phyloP scores from a whole-genome alignment of 441 rosid genomes.

The Aleurites moluccanus region DNA sequence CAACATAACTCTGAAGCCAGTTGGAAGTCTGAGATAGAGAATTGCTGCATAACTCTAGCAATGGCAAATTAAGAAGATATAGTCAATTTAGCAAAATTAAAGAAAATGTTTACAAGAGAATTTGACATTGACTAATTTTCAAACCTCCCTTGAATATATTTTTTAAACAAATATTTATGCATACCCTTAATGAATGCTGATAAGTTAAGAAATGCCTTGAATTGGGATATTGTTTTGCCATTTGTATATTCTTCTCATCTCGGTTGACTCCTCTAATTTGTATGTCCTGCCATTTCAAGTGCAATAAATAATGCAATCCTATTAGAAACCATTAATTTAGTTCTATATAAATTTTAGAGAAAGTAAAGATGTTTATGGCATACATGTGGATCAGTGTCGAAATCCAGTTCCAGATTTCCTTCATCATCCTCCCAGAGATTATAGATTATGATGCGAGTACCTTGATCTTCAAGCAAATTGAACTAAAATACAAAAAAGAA shows the following conservation, averaged over 20 bases:
- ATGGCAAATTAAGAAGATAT: slow-evolving; percentile 10
- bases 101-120: neutral
- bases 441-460: slow-evolving; percentile 63
- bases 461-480: slow-evolving; percentile 41
- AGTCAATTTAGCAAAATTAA: slow-evolving; percentile 4
- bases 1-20: slow-evolving; percentile 52
- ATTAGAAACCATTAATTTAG: neutral
- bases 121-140: too few relatives aligned
- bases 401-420: slow-evolving; percentile 62
- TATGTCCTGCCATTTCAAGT: slow-evolving; percentile 53
- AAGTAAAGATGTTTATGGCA: slow-evolving; percentile 1
- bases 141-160: too few relatives aligned
- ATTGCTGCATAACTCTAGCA: slow-evolving; percentile 70
- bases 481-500: slow-evolving; percentile 43
- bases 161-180: neutral
- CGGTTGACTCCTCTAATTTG: slow-evolving; percentile 74
- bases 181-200: slow-evolving; percentile 70
- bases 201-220: slow-evolving; percentile 65
- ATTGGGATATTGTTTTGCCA: slow-evolving; percentile 59
- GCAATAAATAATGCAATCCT: neutral
- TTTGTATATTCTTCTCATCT: slow-evolving; percentile 64
- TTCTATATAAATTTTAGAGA: neutral
- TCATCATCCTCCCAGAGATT: slow-evolving; percentile 85
- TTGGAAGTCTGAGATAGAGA: slow-evolving; percentile 66
- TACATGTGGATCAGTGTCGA: slow-evolving; percentile 58